Percentiles rank a stretch among this genome's conserved stretches.
phyloP scores from a whole-genome alignment of 495 filamentous ascomycete species.

The Friedmanniomyces endolithicus region DNA sequence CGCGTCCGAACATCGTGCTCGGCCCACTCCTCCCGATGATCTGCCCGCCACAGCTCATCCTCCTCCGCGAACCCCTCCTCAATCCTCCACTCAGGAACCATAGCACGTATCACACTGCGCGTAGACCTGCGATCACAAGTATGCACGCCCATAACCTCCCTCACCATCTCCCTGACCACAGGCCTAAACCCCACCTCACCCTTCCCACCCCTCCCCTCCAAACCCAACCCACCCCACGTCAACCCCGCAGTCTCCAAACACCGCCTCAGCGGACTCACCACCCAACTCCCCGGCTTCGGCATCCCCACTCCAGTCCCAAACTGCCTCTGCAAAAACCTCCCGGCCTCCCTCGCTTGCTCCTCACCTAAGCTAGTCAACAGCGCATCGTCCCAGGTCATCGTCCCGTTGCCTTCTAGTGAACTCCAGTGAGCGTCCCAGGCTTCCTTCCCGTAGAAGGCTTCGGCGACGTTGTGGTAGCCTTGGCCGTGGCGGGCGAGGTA shows the following conservation, averaged over 20 bases:
- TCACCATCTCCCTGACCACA: conserved; percentile 27
- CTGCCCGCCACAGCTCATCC: conserved; percentile 19
- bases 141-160: conserved; percentile 21
- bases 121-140: conserved; percentile 19
- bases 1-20: conserved; percentile 13
- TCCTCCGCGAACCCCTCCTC: conserved; percentile 19
- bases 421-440: conserved; percentile 32
- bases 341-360: conserved; percentile 22
- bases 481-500: conserved; percentile 31
- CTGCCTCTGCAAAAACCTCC: conserved; percentile 17
- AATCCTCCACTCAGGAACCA: conserved; percentile 7
- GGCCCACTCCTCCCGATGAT: conserved; percentile 13
- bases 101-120: conserved; percentile 1
- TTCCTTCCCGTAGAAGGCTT: conserved; percentile 27
- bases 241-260: conserved; percentile 27
- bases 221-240: conserved; percentile 16
- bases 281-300: conserved; percentile 24
- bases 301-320: conserved; percentile 17
- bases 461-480: conserved; percentile 30
- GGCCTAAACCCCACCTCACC: conserved; percentile 14
- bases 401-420: conserved; percentile 27
- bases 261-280: conserved; percentile 25
- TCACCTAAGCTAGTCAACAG: conserved; percentile 23
- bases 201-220: conserved; percentile 3
- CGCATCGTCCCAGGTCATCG: conserved; percentile 24